Base-by-base conservation (phyloP, 1,284 basidiomycete species). In the Kalmanozyma brasiliensis region DNA sequence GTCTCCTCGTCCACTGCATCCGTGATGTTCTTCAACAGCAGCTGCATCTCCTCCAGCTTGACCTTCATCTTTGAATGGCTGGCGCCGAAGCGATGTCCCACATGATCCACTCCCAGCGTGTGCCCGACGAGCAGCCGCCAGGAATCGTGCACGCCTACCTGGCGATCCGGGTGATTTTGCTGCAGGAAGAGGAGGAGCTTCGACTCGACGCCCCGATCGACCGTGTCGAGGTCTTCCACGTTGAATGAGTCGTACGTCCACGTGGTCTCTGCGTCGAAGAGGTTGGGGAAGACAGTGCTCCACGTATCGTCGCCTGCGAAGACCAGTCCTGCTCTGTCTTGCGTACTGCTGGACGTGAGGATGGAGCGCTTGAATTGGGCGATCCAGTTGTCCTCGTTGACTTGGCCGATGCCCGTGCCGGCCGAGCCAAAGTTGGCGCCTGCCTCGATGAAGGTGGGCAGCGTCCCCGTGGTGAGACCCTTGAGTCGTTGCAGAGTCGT, bases 231-330 rank as follows among this genome's bases (percentile, higher is more conserved):
- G 80, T 98, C 96, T 83, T 98, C 95, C 59, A 99, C 95, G 82
- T 98, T 95, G 87, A 99, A 98, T 1, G 93, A 97, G 82, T 97
- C 94, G 81, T 89, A 98, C 0, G 93, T 90, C 81, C 89, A 90
- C 1, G 88, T 86, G 84, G 90, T 88, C 67, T 90, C 89, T 3
- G 37, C 78, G 38, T 87, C 85, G 69, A 97, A 93, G 1, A 88
- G 84, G 46, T 86, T 83, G 0, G 94, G 92, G 79, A 94, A 98
- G 14, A 96, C 88, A 2, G 89, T 88, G 81, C 90, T 87, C 96
- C 96, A 98, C 0, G 95, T 98, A 80, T 98, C 93, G 80, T 98
- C 95, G 0, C 95, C 95, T 87, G 92, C 93, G 80, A 98, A 91
- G 0, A 90, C 90, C 13, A 74, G 24, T 11, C 74, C 73, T 35